Percentiles rank a stretch among this genome's conserved stretches.
Conservation (phyloP, 192 early-diverging fungal genomes). For the Coemansia sp. region DNA sequence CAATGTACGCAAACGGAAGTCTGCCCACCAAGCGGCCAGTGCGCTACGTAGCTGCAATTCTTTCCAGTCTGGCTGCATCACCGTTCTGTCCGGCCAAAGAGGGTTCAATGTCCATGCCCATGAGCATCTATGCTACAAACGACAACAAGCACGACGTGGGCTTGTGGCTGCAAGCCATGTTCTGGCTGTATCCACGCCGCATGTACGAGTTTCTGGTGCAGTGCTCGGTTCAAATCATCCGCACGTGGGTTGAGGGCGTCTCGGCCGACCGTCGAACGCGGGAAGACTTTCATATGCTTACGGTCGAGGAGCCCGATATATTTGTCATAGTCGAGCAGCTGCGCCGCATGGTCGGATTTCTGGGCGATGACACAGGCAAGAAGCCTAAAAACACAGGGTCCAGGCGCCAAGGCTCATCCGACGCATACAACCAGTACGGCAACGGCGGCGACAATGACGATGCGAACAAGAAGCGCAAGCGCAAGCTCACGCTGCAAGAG, state of each 20-base stretch:
- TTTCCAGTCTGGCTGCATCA: slow-evolving; percentile 27
- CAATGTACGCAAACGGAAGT: slow-evolving; percentile 28
- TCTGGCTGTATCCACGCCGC: slow-evolving; percentile 35
- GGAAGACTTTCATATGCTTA: slow-evolving; percentile 11
- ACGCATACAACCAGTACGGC: background rate
- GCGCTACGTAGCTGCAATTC: slow-evolving; percentile 38
- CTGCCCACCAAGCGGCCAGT: slow-evolving; percentile 31
- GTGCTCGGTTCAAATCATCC: slow-evolving; percentile 30
- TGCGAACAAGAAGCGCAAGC: slow-evolving; percentile 20
- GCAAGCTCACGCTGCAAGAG: slow-evolving; percentile 11
- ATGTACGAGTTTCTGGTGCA: slow-evolving; percentile 45
- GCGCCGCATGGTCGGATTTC: slow-evolving; percentile 1
- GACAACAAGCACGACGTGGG: slow-evolving; percentile 43
- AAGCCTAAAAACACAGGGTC: background rate
- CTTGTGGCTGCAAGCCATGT: slow-evolving; percentile 51
- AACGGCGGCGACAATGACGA: background rate
- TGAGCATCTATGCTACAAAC: slow-evolving; percentile 3
- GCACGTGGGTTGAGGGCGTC: slow-evolving; percentile 5
- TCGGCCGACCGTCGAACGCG: background rate
- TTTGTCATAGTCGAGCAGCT: slow-evolving; percentile 11
- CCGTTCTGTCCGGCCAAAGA: slow-evolving; percentile 31
- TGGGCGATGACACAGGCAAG: slow-evolving; percentile 9
- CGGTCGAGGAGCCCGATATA: background rate
- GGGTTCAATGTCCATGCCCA: background rate
- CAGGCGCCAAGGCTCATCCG: background rate